Conservation (phyloP, 495 filamentous ascomycete genomes). For the Neurospora pannonica region DNA sequence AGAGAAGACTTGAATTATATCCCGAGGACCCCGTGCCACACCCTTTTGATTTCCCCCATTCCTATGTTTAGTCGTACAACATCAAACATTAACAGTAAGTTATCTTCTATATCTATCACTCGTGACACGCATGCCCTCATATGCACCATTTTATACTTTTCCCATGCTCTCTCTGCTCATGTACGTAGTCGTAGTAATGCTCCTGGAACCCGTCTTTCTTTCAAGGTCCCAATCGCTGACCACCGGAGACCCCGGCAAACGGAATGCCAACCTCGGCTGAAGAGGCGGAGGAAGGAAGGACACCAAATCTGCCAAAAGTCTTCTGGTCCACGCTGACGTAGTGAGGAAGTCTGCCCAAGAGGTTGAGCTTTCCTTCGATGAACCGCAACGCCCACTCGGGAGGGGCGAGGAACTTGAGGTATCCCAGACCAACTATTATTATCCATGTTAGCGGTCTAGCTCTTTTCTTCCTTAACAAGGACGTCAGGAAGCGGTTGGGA, state of each 20-base stretch:
- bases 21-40: neutral
- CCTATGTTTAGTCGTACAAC: neutral
- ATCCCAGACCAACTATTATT: constrained; percentile 66
- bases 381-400: constrained; percentile 72
- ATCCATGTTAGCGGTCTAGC: neutral
- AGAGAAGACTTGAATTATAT: neutral
- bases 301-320: constrained; percentile 89
- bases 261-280: constrained; percentile 21
- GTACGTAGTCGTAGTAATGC: neutral
- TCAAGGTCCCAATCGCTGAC: neutral
- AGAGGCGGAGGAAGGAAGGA: constrained; percentile 55
- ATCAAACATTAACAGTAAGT: neutral
- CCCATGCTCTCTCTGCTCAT: neutral
- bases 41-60: neutral
- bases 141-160: neutral
- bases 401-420: constrained; percentile 72
- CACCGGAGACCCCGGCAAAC: neutral
- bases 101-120: neutral
- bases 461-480: neutral
- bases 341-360: constrained; percentile 71
- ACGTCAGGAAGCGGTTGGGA: neutral
- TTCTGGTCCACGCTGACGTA: constrained; percentile 92
- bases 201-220: neutral
- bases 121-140: neutral
- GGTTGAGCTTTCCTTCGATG: constrained; percentile 76